phyloP scores from a whole-genome alignment of 1,284 basidiomycete genomes.

The Malassezia restricta region DNA sequence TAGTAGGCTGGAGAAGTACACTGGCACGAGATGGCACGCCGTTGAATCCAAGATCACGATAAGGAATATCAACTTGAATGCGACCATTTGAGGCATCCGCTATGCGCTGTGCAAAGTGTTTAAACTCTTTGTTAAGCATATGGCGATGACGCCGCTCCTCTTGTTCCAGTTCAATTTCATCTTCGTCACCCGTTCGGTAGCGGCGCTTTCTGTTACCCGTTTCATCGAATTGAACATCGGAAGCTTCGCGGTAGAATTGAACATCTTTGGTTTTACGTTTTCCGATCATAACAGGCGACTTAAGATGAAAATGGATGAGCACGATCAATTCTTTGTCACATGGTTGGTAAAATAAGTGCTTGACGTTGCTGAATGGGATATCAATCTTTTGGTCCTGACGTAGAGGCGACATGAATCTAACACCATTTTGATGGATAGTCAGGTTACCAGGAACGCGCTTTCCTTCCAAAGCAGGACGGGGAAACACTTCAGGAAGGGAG shows the following conservation, averaged over 20 bases:
- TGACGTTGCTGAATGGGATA: constrained; percentile 88
- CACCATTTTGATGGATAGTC: constrained; percentile 93
- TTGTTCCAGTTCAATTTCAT: constrained; percentile 97
- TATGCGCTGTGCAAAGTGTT: constrained; percentile 81
- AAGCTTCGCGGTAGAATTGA: constrained; percentile 96
- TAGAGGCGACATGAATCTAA: constrained; percentile 72
- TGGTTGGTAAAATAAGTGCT: constrained; percentile 97
- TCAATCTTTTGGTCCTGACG: constrained; percentile 43
- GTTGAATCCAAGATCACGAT: constrained; percentile 90
- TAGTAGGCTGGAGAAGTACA: constrained; percentile 86
- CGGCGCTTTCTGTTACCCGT: constrained; percentile 97
- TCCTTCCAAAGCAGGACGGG: constrained; percentile 81
- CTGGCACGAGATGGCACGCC: constrained; percentile 94
- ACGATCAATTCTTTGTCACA: constrained; percentile 94
- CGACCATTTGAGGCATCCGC: constrained; percentile 69
- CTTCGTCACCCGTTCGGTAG: constrained; percentile 93
- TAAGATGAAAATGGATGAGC: constrained; percentile 85
- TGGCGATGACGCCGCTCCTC: constrained; percentile 82
- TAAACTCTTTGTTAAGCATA: constrained; percentile 88
- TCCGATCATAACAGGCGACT: constrained; percentile 92
- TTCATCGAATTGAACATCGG: constrained; percentile 95
- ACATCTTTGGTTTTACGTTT: constrained; percentile 98
- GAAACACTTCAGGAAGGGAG: constrained; percentile 74
- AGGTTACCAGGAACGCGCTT: constrained; percentile 83
- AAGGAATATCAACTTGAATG: constrained; percentile 87